phyloP scores from a whole-genome alignment of 257 asterid species.

The Solanum chiquidenum region DNA sequence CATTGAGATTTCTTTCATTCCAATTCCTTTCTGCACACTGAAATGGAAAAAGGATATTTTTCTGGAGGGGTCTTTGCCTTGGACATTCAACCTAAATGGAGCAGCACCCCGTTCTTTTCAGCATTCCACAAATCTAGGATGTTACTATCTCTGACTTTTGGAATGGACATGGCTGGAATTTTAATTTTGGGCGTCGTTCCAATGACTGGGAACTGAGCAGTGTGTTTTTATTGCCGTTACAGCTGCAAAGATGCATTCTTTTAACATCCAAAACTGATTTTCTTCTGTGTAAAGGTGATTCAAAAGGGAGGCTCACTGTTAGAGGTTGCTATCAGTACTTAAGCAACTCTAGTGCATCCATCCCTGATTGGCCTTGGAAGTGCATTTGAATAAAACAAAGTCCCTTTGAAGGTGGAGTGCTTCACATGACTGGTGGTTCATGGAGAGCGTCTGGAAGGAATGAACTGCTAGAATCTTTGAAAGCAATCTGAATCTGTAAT shows the following conservation, averaged over 20 bases:
- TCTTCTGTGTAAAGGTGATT: neutral
- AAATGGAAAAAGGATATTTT: neutral
- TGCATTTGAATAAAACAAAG: neutral
- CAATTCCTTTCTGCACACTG: neutral
- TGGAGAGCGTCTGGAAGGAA: neutral
- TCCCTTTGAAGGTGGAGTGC: neutral
- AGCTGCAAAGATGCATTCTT: neutral
- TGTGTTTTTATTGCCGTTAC: neutral
- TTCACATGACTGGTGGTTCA: neutral
- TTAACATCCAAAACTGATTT: neutral
- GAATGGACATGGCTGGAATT: neutral
- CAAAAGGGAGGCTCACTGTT: neutral
- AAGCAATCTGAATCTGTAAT: neutral
- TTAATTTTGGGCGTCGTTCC: neutral
- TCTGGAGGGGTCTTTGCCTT: neutral
- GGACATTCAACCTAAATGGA: neutral
- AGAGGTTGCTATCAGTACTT: neutral
- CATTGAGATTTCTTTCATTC: neutral
- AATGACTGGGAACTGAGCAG: neutral
- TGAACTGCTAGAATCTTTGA: neutral
- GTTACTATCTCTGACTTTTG: neutral
- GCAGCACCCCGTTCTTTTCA: neutral
- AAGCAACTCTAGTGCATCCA: neutral
- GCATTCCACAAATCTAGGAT: neutral
- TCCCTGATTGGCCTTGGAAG: neutral